Base-by-base conservation (phyloP, 2,329 filamentous ascomycete species). In the Orbilia javanica region DNA sequence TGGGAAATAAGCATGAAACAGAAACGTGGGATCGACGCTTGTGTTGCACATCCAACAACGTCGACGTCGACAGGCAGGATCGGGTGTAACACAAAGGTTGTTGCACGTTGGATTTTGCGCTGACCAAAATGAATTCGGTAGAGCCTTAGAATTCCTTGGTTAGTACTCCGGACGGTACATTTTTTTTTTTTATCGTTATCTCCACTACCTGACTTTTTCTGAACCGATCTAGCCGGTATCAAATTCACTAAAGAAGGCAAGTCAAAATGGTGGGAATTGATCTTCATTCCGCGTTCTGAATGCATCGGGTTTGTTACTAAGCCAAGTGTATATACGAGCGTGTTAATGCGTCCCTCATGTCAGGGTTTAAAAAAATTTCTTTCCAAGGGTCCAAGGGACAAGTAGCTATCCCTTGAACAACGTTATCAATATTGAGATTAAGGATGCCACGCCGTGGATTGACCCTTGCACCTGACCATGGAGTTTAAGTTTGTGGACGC, bases 1-100 rank as follows among this genome's bases (percentile, higher is more conserved):
- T 52, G 48, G 48, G 25, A 53, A 36, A 42, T 27, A 60, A 60
- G 20, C 34, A 42, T 60, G 34, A 60, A 60, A 60, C 55, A 60
- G 29, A 60, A 57, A 60, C 55, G 34, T 60, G 55, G 55, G 55
- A 60, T 39, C 55, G 34, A 60, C 20, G 18, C 13, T 10, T 42
- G 55, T 42, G 55, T 60, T 60, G 55, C 55, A 60, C 34, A 57
- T 36, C 52, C 52, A 60, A 60, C 55, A 39, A 42, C 25, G 11
- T 39, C 29, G 20, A 42, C 55, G 55, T 39, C 53, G 29, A 25
- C 34, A 20, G 11, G 29, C 18, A 60, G 31, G 31, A 60, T 60
- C 53, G 8, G 18, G n/a, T 60, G 31, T 39, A 60, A 60, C 18
- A 39, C n/a, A n/a, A n/a, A n/a, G n/a, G n/a, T n/a, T n/a, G n/a